phyloP scores from a whole-genome alignment of 2,329 filamentous ascomycete species.

The Metarhizium guizhouense region DNA sequence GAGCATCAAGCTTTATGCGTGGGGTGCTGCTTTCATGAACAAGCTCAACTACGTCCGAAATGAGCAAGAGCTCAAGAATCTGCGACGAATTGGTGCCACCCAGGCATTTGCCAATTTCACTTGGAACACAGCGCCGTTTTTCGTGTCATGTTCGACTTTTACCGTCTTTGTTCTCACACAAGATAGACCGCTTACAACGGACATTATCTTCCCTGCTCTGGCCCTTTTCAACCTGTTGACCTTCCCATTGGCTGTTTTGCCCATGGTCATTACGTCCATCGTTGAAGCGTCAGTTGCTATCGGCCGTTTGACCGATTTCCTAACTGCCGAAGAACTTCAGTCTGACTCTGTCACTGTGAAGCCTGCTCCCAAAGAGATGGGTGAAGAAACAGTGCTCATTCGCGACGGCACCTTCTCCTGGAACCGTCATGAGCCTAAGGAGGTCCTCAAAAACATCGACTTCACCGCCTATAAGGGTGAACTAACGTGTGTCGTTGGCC shows the following conservation, averaged over 20 bases:
- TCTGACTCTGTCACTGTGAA: slow-evolving; percentile 66
- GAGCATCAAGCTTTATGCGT: slow-evolving; percentile 97
- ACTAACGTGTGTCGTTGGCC: slow-evolving; percentile 83
- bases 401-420: slow-evolving; percentile 86
- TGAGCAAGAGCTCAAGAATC: slow-evolving; percentile 87
- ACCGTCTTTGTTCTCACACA: slow-evolving; percentile 85
- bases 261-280: slow-evolving; percentile 96
- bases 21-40: slow-evolving; percentile 95
- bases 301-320: slow-evolving; percentile 72
- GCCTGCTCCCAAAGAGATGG: slow-evolving; percentile 61
- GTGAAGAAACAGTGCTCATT: slow-evolving; percentile 80
- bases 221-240: slow-evolving; percentile 94
- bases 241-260: slow-evolving; percentile 86
- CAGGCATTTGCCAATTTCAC: slow-evolving; percentile 95
- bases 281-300: slow-evolving; percentile 95
- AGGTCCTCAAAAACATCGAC: slow-evolving; percentile 72
- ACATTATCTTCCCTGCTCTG: slow-evolving; percentile 89
- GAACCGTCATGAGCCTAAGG: slow-evolving; percentile 70
- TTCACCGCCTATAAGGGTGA: slow-evolving; percentile 89
- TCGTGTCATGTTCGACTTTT: slow-evolving; percentile 96
- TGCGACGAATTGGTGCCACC: slow-evolving; percentile 90
- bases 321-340: slow-evolving; percentile 85
- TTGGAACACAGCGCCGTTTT: slow-evolving; percentile 94
- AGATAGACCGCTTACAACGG: slow-evolving; percentile 74
- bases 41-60: slow-evolving; percentile 95